Evolutionary conservation across 1,139 yeast genomes (phyloP).

Genomic region (Nakaseomyces sp.): DNA sequence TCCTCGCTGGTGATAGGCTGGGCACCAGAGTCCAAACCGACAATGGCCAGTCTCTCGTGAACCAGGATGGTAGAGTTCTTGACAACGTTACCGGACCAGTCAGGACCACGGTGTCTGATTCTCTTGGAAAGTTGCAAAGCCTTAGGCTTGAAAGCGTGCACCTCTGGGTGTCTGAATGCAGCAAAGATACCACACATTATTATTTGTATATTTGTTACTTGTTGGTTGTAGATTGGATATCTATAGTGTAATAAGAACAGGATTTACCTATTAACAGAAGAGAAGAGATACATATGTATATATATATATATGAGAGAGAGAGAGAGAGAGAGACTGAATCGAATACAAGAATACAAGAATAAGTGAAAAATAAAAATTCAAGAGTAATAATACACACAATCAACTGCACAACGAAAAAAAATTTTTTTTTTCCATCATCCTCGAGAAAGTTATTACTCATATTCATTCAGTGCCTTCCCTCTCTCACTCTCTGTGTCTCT

Average conservation of each 20-base stretch:
- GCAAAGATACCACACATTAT: constrained; percentile 97
- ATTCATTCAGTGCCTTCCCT: not conserved
- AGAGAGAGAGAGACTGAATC: no score
- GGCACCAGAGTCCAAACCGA: constrained; percentile 93
- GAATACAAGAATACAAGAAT: not conserved
- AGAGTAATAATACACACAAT: no score
- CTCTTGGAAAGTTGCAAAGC: constrained; percentile 86
- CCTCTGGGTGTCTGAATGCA: constrained; percentile 72
- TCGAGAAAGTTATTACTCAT: not conserved
- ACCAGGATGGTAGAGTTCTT: constrained; percentile 73
- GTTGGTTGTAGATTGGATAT: no score
- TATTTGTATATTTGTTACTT: not conserved
- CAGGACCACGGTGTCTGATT: constrained; percentile 98
- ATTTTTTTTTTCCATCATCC: not conserved
- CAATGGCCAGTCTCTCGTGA: constrained; percentile 95
- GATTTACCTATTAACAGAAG: no score
- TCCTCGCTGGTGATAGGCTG: constrained; percentile 88
- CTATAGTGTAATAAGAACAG: no score
- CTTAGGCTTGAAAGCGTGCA: constrained; percentile 70
- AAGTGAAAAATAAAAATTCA: no score
- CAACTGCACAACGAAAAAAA: not conserved
- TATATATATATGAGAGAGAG: no score
- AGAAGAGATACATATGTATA: no score
- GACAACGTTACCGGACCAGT: constrained; percentile 88
- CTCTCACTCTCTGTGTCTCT: not conserved